Evolutionary conservation across 371 early-diverging fungal genomes (phyloP), one percentile per base, ranked within the genome.

Genomic region (Syncephalastrum monosporum): DNA sequence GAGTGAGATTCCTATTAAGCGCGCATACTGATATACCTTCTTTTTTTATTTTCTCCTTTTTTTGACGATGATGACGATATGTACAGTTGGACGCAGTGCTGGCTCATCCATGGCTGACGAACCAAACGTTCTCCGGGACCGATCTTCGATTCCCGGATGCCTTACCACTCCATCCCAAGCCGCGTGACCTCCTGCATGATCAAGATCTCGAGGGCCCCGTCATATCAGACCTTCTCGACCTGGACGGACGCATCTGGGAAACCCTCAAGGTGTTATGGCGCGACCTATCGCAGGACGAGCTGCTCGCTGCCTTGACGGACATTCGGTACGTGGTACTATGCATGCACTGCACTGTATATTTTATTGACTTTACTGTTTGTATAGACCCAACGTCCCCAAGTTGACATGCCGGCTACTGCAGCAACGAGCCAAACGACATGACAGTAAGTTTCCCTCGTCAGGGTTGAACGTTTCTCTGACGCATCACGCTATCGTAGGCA

Each of bases 21-120:
- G 17, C 48, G 48, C n/a, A 33, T 33, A 48, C 48, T 48, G 48
- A 42, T 17, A 53, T 19, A 42, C 43, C 38, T n/a, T 24, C 27
- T 58, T 14, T 50, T 42, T 19, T 48, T 25, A 23, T 60, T 24
- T 15, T 44, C 24, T 53, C 17, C 29, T 43, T 42, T 49, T 47
- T 27, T 52, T 42, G 38, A 33, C 38, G 38, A 33, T 33, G 38
- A 33, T 10, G 38, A 33, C 38, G 38, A 12, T 60, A 24, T 42
- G 19, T 38, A 38, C 53, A 76, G 77, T 65, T 73, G 56, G 64
- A 68, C 25, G 68, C 66, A 13, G 66, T 76, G 21, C 59, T 72
- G 19, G 47, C 55, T 24, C 77, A 76, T 62, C 74, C 77, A 51
- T 77, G 74, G 77, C 57, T 73, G 49, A 71, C 67, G 23, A 72